Conservation (phyloP, 148 eudicot species). For the Dianthus caryophyllus region DNA sequence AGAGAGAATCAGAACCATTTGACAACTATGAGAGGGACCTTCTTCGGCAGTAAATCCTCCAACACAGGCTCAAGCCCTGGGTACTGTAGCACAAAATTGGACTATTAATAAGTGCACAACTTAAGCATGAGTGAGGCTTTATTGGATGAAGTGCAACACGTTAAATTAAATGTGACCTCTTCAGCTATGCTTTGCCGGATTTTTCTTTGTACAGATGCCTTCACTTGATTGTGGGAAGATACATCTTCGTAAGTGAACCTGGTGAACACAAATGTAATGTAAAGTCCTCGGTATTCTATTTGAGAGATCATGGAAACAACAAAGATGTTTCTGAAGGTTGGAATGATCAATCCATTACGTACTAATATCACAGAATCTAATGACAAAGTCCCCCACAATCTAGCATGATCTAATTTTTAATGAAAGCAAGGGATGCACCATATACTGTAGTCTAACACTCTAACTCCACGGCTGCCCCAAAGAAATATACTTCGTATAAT, state of each 20-base stretch:
- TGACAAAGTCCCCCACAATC: background rate
- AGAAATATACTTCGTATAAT: background rate
- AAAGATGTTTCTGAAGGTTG: background rate
- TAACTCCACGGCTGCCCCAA: background rate
- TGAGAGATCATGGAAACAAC: conserved; percentile 4
- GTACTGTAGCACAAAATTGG: conserved; percentile 52
- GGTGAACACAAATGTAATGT: conserved; percentile 10
- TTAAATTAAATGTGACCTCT: conserved; percentile 42
- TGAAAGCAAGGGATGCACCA: too few species aligned
- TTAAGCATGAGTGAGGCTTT: background rate
- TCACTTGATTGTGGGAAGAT: conserved; percentile 97
- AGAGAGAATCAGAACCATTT: conserved; percentile 57
- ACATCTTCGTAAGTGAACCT: conserved; percentile 94
- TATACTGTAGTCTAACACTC: too few species aligned
- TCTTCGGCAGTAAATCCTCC: conserved; percentile 94
- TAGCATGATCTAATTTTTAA: too few species aligned
- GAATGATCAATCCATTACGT: background rate
- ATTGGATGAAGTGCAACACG: background rate
- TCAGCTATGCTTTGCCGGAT: conserved; percentile 92
- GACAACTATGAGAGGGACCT: conserved; percentile 84
- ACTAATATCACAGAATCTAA: background rate
- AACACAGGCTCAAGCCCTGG: conserved; percentile 94
- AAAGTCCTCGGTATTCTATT: background rate
- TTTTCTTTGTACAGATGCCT: conserved; percentile 90
- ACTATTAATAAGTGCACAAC: background rate